Conservation (phyloP, 495 filamentous ascomycete species). For the Xeromyces bisporus region DNA sequence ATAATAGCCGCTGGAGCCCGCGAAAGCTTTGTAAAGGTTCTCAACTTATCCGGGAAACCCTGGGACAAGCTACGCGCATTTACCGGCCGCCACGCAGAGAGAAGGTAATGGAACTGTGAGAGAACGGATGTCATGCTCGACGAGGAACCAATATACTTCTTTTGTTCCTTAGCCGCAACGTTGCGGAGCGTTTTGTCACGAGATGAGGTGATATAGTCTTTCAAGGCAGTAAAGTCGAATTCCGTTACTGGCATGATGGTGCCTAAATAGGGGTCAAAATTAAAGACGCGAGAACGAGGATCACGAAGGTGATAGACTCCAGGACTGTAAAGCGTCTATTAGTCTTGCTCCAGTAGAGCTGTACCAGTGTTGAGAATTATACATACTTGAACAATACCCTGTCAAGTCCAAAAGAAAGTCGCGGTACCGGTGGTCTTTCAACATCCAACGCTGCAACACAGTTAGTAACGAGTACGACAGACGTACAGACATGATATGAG, state of each 20-base stretch:
- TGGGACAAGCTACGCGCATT: conserved; percentile 48
- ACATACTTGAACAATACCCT: conserved; percentile 78
- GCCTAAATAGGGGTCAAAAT: conserved; percentile 88
- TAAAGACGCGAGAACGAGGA: conserved; percentile 71
- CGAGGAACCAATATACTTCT: conserved; percentile 85
- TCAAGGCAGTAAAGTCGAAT: conserved; percentile 79
- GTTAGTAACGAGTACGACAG: conserved; percentile 8
- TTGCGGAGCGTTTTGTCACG: conserved; percentile 49
- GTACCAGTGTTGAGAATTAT: background rate
- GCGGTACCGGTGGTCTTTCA: conserved; percentile 44
- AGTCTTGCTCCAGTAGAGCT: conserved; percentile 3
- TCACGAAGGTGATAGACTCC: conserved; percentile 88
- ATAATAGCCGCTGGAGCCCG: conserved; percentile 66
- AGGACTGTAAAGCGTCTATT: conserved; percentile 29
- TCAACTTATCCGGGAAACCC: conserved; percentile 38
- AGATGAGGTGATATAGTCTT: conserved; percentile 77
- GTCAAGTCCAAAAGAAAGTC: conserved; percentile 63
- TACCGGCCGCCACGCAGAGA: conserved; percentile 66
- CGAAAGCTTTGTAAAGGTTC: conserved; percentile 53
- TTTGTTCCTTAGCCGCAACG: conserved; percentile 46
- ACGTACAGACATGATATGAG: background rate
- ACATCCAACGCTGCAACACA: conserved; percentile 29
- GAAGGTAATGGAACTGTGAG: conserved; percentile 79
- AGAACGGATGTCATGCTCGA: conserved; percentile 88
- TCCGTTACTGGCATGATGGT: conserved; percentile 80